These are phyloP conservation scores for Cardiospermum halicacabum DNA, from an alignment of 345 rosid genomes.

Conservation along the genomic window DNA sequence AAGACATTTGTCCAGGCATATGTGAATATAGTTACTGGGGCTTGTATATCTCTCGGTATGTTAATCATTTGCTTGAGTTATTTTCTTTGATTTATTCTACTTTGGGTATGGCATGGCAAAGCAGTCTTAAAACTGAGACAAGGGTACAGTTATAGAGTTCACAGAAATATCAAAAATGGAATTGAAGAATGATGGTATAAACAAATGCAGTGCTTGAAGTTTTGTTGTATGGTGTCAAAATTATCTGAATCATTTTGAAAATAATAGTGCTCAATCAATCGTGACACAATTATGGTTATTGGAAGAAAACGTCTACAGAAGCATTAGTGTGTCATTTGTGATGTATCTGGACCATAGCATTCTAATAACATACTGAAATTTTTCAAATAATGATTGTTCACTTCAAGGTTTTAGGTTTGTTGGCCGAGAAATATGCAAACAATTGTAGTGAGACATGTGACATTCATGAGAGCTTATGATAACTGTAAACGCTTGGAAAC, in stretches of 20 bases:
- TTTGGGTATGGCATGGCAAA: background rate
- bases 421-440: background rate
- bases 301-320: background rate
- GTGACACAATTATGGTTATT: too few species aligned
- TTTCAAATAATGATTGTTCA: background rate
- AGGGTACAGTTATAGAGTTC: background rate
- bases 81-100: background rate
- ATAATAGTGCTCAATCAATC: too few species aligned
- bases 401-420: background rate
- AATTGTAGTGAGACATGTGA: background rate
- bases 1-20: constrained; percentile 87
- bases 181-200: background rate
- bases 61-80: background rate
- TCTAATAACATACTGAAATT: background rate
- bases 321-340: background rate
- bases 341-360: background rate
- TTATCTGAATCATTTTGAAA: background rate
- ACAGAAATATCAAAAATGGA: background rate
- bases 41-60: constrained; percentile 90
- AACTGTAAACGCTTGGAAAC: background rate
- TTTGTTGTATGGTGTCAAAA: background rate
- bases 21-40: constrained; percentile 85
- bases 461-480: background rate
- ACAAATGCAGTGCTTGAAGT: background rate
- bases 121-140: background rate